Base-by-base conservation (phyloP, 129 eudicot genomes). In the Pittosporum tobira region DNA sequence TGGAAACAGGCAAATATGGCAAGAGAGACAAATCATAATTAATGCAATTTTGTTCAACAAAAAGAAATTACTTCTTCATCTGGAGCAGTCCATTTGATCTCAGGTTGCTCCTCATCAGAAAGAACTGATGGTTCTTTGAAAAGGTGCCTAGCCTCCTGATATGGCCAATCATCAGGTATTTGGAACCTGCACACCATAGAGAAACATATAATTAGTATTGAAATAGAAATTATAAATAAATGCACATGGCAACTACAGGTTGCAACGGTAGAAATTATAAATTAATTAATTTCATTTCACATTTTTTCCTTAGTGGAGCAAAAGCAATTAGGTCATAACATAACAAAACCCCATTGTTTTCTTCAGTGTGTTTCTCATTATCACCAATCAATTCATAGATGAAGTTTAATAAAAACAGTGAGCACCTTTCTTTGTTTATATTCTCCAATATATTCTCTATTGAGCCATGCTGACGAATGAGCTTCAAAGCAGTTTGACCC, bases 121-220 rank as follows among this genome's bases (percentile, higher is more conserved):
- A 73, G 70, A 18, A 93, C 94, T 36, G 60, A 58, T 15, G 99
- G 99, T 45, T 87, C 99, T 73, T 84, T 93, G 37, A 93, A 93
- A 68, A 93, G 89, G 40, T 76, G 73, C 25, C 99, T 77, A 49
- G 94, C 94, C 69, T 93, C 99, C 57, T 74, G 45, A 84, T 83
- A 93, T 26, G 99, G 96, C 99, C 99, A 93, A 38, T 87, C 78
- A 14, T 82, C 96, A 67, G 96, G 91, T 66, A 84, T 79, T 51
- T 78, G 96, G 76, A 83, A 93, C 66, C 99, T 87, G 71, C 54
- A 74, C 20, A n/a, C n/a, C n/a, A 65, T 25, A 51, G 21, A 4
- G 23, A 10, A 28, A 27, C 24, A 66, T 51, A 38, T 9, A 7
- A 51, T 22, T 31, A 14, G 11, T 7, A 47, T 30, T 56, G 21